A percentile compares a stretch with the other conserved stretches of the same genome.
phyloP scores from a whole-genome alignment of 2,329 filamentous ascomycete genomes.

The Zymoseptoria passerinii region DNA sequence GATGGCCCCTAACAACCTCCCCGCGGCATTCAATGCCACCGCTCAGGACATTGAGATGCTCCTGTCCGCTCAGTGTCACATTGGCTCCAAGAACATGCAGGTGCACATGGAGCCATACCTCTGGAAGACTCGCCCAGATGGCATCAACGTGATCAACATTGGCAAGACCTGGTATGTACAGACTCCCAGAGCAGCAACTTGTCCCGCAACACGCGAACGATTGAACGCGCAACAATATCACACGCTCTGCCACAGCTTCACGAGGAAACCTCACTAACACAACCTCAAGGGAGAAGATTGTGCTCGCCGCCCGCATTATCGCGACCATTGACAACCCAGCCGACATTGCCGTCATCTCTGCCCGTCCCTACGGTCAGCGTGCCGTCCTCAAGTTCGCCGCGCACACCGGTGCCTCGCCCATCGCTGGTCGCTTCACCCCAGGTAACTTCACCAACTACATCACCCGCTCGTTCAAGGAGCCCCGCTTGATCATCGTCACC shows the following conservation, averaged over 20 bases:
- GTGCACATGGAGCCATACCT: conserved; percentile 99
- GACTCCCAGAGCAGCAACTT: not conserved
- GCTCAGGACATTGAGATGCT: conserved; percentile 99
- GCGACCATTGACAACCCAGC: conserved; percentile 98
- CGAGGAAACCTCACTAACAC: conserved; percentile 8
- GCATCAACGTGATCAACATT: conserved; percentile 98
- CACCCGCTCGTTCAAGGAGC: conserved; percentile 99
- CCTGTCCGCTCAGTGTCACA: conserved; percentile 90
- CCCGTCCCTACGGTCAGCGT: conserved; percentile 98
- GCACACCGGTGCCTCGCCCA: conserved; percentile 95
- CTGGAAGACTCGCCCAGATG: conserved; percentile 98
- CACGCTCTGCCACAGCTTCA: not conserved
- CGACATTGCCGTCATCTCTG: conserved; percentile 98
- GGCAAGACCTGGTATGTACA: conserved; percentile 93
- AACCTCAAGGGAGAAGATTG: conserved; percentile 89
- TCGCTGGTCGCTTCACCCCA: conserved; percentile 98
- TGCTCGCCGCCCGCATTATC: conserved; percentile 97
- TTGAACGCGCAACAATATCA: not conserved
- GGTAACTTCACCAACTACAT: conserved; percentile 99
- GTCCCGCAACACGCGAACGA: not conserved
- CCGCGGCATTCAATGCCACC: conserved; percentile 92
- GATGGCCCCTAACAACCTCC: conserved; percentile 93
- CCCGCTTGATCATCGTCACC: conserved; percentile 97
- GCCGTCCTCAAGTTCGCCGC: conserved; percentile 99
- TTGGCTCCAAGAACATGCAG: conserved; percentile 98